Evolutionary conservation across 1,284 basidiomycete genomes (phyloP), one percentile per base, ranked within the genome.

Genomic region (Leccinum fuscescens): DNA sequence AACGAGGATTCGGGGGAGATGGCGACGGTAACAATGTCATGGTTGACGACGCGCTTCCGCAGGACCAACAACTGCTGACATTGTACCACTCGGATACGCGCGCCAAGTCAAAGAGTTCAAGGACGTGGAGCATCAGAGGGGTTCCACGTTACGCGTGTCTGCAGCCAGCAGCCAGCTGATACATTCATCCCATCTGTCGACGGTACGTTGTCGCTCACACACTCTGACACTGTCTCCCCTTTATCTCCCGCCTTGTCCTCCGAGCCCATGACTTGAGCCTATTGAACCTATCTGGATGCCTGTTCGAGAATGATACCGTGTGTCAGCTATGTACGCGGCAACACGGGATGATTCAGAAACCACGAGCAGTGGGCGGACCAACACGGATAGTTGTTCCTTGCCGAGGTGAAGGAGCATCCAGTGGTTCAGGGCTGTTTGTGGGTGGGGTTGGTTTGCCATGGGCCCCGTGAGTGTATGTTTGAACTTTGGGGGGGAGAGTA

Each of bases 171-270:
- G 89, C 0, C 91, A 92, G 68, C 84, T 98, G 0, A 90, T 31
- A 86, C 61, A 84, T 98, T 4, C 96, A 99, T 75, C 98, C 98
- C 71, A 97, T 98, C 96, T 99, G 96, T 72, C 94, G 96, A 74
- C 80, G 93, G 91, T 92, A 33, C 9, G 52, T 52, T 22, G 17
- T 11, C 37, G 12, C n/a, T 39, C n/a, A 14, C n/a, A 15, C n/a
- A 14, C 37, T 39, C 37, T 39, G 14, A 14, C 37, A 15, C 37
- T n/a, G 14, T 39, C 37, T n/a, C n/a, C 37, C 37, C 37, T n/a
- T n/a, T 39, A 14, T 39, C 12, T n/a, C 37, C 37, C 37, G 15
- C 31, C 31, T 31, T 31, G 31, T 31, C 27, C 27, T 29, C 27
- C 27, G 27, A 29, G 27, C 27, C 27, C 27, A 29, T 29, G 27